phyloP scores from a whole-genome alignment of 2,329 filamentous ascomycete genomes.

The Aspergillus clavatus region DNA sequence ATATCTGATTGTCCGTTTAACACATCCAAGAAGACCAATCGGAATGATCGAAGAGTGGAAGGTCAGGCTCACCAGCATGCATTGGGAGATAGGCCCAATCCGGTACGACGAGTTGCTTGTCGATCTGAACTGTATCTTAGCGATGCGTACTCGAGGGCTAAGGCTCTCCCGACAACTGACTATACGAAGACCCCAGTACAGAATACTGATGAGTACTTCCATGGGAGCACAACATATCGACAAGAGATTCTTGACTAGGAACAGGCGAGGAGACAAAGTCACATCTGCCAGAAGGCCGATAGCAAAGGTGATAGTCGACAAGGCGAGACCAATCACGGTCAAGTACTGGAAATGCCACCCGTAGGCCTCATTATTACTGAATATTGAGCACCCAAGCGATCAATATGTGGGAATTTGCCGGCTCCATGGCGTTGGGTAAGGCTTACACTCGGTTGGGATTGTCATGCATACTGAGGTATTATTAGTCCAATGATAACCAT shows the following conservation, averaged over 20 bases:
- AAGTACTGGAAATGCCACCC: slow-evolving; percentile 64
- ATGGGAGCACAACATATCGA: slow-evolving; percentile 55
- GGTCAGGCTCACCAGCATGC: slow-evolving; percentile 33
- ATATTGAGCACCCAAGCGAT: slow-evolving; percentile 9
- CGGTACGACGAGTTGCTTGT: slow-evolving; percentile 48
- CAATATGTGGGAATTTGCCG: slow-evolving; percentile 2
- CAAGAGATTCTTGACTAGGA: slow-evolving; percentile 54
- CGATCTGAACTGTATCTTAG: slow-evolving; percentile 29
- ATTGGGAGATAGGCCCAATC: slow-evolving; percentile 36
- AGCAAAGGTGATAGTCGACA: slow-evolving; percentile 53
- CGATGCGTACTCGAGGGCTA: background rate
- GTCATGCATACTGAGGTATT: slow-evolving; percentile 33
- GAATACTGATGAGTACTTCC: slow-evolving; percentile 55
- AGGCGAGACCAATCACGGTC: slow-evolving; percentile 56
- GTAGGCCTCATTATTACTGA: slow-evolving; percentile 53
- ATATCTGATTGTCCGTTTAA: slow-evolving; percentile 31
- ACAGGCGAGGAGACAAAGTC: slow-evolving; percentile 48
- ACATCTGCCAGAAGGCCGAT: slow-evolving; percentile 54
- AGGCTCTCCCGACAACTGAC: slow-evolving; percentile 29
- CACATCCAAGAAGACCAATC: background rate
- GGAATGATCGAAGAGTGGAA: background rate
- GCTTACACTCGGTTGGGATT: slow-evolving; percentile 42
- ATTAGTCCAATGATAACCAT: slow-evolving; percentile 6
- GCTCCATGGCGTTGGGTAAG: background rate
- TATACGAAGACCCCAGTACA: slow-evolving; percentile 57